Base-by-base conservation (phyloP, 129 eudicot genomes). In the Escallonia herrerae region DNA sequence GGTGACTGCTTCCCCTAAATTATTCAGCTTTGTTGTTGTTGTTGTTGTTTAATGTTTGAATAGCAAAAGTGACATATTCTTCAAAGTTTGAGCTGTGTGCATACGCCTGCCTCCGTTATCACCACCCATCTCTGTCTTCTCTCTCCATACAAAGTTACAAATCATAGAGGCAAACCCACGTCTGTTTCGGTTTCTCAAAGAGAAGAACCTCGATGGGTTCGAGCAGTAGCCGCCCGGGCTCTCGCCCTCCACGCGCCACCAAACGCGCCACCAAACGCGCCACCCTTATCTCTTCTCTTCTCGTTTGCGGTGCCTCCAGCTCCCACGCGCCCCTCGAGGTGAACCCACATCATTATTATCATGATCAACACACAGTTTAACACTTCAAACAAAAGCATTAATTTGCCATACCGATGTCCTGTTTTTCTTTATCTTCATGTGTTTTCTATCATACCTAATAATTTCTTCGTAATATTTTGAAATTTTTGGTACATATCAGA, bases 301-400 rank as follows among this genome's bases (percentile, higher is more conserved):
- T 77, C 51, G 15, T 69, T 38, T 81, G 82, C 68, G 86, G 82
- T 45, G 69, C 70, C n/a, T 63, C 81, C 48, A 63, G 77, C 33
- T 71, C 78, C 40, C 37, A 37, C 3, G 43, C 67, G 10, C 63
- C 54, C 40, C 8, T 41, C 45, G 75, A 70, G 78, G 78, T 72
- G 66, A 13, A 40, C 8, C 14, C 51, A 46, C 9, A 44, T 42
- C 50, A 48, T 38, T 59, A 0, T 11, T 3, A 59, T 59, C n/a
- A 13, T 59, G 45, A 3, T 38, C n/a, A 7, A 5, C 40, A 37
- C n/a, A 45, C 15, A 66, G 11, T 54, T 55, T 9, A 54, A n/a
- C 39, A 15, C 13, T 55, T 67, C 40, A 13, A 54, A 2, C n/a
- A n/a, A n/a, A n/a, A n/a, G n/a, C n/a, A n/a, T n/a, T n/a, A n/a